A percentile compares a stretch with the other conserved stretches of the same genome.
phyloP scores from a whole-genome alignment of 257 asterid species.

The Fraxinus anomala region DNA sequence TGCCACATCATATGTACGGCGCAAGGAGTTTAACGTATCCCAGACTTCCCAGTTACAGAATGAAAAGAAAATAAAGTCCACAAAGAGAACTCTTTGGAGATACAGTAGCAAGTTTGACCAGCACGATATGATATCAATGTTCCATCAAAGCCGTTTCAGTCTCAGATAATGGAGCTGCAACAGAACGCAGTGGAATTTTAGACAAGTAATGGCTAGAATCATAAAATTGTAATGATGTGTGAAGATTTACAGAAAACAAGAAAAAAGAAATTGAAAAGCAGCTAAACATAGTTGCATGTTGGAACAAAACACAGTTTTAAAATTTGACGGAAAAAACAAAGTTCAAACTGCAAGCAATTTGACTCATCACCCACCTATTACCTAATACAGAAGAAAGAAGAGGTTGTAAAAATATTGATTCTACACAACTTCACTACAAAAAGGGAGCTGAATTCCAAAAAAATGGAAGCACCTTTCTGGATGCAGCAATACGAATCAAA shows the following conservation, averaged over 20 bases:
- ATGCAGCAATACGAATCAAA: neutral
- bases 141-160: constrained; percentile 96
- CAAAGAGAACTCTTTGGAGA: constrained; percentile 29
- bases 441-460: neutral
- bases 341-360: neutral
- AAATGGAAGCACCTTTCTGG: neutral
- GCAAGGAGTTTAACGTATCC: neutral
- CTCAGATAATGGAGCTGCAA: constrained; percentile 97
- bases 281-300: neutral
- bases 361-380: neutral
- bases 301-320: neutral
- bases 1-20: neutral
- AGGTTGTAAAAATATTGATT: neutral
- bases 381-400: neutral
- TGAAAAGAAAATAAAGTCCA: constrained; percentile 23
- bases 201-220: constrained; percentile 28
- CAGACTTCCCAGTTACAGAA: constrained; percentile 19
- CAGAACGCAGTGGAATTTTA: constrained; percentile 24
- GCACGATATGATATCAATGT: constrained; percentile 45
- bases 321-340: neutral
- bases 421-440: neutral
- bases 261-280: neutral
- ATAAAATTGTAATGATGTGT: neutral
- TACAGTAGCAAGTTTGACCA: constrained; percentile 35
- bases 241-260: neutral